phyloP scores from a whole-genome alignment of 257 asterid species.

The Lycium ferocissimum region DNA sequence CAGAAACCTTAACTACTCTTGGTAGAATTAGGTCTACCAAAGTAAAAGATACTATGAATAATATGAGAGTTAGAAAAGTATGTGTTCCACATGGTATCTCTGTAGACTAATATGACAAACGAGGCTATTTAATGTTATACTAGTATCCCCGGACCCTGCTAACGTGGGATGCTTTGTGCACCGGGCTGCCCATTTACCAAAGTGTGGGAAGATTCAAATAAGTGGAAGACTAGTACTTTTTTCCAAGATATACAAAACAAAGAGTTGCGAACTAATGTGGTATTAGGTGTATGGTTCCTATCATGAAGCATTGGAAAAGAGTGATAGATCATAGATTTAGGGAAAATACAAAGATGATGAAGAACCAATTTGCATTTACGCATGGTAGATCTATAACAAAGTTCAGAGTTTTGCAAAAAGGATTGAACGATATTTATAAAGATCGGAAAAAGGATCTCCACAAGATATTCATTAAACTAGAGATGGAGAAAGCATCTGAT shows the following conservation, averaged over 20 bases:
- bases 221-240: neutral
- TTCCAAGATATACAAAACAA: neutral
- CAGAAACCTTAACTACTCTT: neutral
- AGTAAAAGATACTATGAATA: neutral
- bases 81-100: neutral
- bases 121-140: neutral
- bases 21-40: neutral
- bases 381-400: neutral
- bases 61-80: neutral
- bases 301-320: neutral
- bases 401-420: neutral
- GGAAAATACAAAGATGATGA: neutral
- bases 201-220: neutral
- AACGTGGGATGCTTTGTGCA: too few species aligned
- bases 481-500: neutral
- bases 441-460: neutral
- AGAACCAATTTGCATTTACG: neutral
- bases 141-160: too few species aligned
- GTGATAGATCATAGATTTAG: neutral
- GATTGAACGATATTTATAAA: neutral
- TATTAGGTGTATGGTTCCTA: constrained; percentile 5
- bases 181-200: neutral
- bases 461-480: constrained; percentile 18
- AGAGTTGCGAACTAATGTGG: neutral
- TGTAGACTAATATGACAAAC: neutral